Base-by-base conservation (phyloP, 768 basidiomycete species). In the Kwoniella europaea region DNA sequence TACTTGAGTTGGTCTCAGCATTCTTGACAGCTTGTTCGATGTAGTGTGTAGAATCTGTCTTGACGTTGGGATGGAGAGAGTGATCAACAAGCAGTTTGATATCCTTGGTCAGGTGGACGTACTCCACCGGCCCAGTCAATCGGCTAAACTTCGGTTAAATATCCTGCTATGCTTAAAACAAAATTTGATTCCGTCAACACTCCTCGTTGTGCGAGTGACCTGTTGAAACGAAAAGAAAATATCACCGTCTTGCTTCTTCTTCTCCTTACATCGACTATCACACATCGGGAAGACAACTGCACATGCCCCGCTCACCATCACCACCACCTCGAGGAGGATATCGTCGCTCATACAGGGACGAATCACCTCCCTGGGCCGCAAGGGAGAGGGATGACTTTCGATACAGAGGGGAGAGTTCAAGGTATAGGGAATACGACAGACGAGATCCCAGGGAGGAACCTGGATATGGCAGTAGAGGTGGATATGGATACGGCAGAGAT, bases 251-350 rank as follows among this genome's bases (percentile, higher is more conserved):
- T 22, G 15, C 41, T 20, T 57, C 12, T 56, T 55, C 24, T 20
- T 65, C 15, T 1, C n/a, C 10, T 5, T 24, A 29, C 9, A n/a
- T 29, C 27, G 35, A 35, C 35, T 35, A 7, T 35, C 35, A 35
- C 35, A 35, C 35, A 3, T 35, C 35, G 35, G 35, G 35, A 35
- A 35, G 35, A 35, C 35, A 35, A 6, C 22, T 24, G 2, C 55
- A 27, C 22, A 76, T 72, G 74, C 71, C 74, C 42, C 68, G 69
- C 16, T 74, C 75, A 12, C 69, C 72, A 13, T 72, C 75, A 18
- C 72, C 74, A 43, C 57, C 63, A 24, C 42, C 67, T 50, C 58
- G 71, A 66, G 20, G 22, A 46, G 44, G 24, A 43, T 65, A 60
- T 46, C 52, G 71, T 46, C 29, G 15, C 18, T 54, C 64, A 16